A percentile compares a stretch with the other conserved stretches of the same genome.
Evolutionary conservation across 1,284 basidiomycete genomes (phyloP).

Genomic region (Fomitiporia mediterranea): DNA sequence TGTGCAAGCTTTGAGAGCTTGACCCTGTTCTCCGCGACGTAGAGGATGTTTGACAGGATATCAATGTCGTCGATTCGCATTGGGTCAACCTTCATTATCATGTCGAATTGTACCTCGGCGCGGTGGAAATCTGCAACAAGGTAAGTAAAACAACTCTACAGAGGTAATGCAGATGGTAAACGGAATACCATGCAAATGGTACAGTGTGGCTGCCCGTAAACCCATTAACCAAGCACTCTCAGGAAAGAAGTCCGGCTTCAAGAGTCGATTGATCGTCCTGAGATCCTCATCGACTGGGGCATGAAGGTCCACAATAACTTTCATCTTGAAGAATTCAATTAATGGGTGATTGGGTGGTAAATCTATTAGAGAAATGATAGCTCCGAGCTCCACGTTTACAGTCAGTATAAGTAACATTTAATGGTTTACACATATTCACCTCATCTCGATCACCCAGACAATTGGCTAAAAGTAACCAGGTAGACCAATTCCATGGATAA

Average conservation of each 20-base stretch:
- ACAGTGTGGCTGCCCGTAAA: slow-evolving; percentile 80
- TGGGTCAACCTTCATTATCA: slow-evolving; percentile 77
- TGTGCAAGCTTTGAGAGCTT: slow-evolving; percentile 92
- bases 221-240: slow-evolving; percentile 84
- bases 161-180: background rate
- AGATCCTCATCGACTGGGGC: slow-evolving; percentile 81
- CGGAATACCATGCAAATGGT: slow-evolving; percentile 78
- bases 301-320: slow-evolving; percentile 87
- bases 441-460: slow-evolving; percentile 88
- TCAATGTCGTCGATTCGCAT: slow-evolving; percentile 94
- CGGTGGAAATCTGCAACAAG: slow-evolving; percentile 69
- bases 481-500: slow-evolving; percentile 96
- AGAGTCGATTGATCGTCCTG: slow-evolving; percentile 71
- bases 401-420: slow-evolving; percentile 21
- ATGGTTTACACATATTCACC: slow-evolving; percentile 41
- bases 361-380: slow-evolving; percentile 60
- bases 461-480: slow-evolving; percentile 80
- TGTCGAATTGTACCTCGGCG: slow-evolving; percentile 81
- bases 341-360: slow-evolving; percentile 66
- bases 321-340: slow-evolving; percentile 85
- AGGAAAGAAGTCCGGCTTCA: slow-evolving; percentile 72
- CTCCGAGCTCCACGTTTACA: slow-evolving; percentile 46
- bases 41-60: slow-evolving; percentile 95
- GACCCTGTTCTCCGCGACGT: slow-evolving; percentile 86
- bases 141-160: background rate